Evolutionary conservation across 352 stramenopile genomes (phyloP), one percentile per base, ranked within the genome.

Genomic region (Globisporangium parvum): DNA sequence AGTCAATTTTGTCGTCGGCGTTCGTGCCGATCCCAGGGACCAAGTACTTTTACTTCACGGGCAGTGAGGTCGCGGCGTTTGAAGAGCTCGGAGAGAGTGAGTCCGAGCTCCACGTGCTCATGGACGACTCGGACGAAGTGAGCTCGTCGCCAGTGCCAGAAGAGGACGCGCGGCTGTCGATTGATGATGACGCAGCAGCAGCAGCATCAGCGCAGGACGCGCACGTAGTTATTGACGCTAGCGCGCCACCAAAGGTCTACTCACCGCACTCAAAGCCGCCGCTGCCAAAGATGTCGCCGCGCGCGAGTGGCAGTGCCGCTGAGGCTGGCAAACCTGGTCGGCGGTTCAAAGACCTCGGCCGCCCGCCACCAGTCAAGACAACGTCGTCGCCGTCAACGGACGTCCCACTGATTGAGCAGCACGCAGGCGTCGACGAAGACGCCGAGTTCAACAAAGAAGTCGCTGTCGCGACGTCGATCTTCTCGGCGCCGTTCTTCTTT

Each of bases 371-470:
- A n/a, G 63, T 71, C 23, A 55, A 62, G 31, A 75, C 59, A 6
- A 69, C 55, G 40, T 39, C 52, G 31, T 73, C 59, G 4, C 69
- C 55, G 37, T 45, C 52, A 17, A 45, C 67, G 41, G 65, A 71
- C 14, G 62, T 35, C n/a, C 58, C 56, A 11, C 49, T 52, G 8
- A 59, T 44, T 28, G 73, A 79, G 20, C 67, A 77, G 23, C 64
- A 80, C 26, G 47, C 64, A 58, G 69, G 47, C 3, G 57, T 74
- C 9, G 84, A 91, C 52, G 83, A 91, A 60, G 80, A 91, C 53
- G 80, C 75, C 0, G 77, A 91, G 57, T 76, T 91, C 42, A 91
- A 93, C 66, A 91, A 91, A 59, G 83, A 91, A 62, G 83, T 91
- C 0, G 83, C 79, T 1, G 83, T 86, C 18, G 80, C 81, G 8